Base-by-base conservation (phyloP, 2,329 filamentous ascomycete species). In the Capronia americana region DNA sequence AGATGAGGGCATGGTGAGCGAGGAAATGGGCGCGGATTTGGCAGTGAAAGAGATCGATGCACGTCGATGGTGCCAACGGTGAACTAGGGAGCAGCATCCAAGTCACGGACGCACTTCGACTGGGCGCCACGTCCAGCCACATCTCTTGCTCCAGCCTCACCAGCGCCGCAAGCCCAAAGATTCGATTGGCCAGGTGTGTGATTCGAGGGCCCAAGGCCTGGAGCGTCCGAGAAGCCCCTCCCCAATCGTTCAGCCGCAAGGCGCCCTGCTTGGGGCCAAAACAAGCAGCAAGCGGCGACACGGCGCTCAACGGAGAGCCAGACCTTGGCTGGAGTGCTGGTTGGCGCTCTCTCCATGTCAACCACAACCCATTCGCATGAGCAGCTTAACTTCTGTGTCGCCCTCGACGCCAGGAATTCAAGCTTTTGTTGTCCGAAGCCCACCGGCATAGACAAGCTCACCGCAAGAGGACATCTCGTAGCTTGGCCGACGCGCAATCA, bases 241-340 rank as follows among this genome's bases (percentile, higher is more conserved):
- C 20, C 32, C 59, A 57, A 24, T 32, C 24, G n/a, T 61, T 65
- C 56, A 63, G 61, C 61, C 61, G 61, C 61, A 63, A 20, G 30
- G 61, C 34, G 38, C 46, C 61, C 26, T 28, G 41, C 23, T 11
- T 26, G 64, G 64, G 64, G 58, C 58, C 53, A 28, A 66, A 61
- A 48, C 46, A 12, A 53, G 8, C 14, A 48, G 8, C 28, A 28
- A 20, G 50, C 30, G 58, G 48, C 58, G 11, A 26, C 34, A 20
- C 10, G 46, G 34, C 46, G 58, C 58, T 51, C 26, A 38, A 38
- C 14, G 46, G 46, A 26, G 32, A 51, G 48, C 23, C 57, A 30
- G 14, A 14, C 14, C 51, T 30, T 54, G 51, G 51, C 24, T 30
- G n/a, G 46, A 50, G 20, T 51, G 26, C 28, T 54, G 34, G 44